Evolutionary conservation across 1,284 basidiomycete genomes (phyloP), one percentile per base, ranked within the genome.

Genomic region (Cystobasidium pallidum): DNA sequence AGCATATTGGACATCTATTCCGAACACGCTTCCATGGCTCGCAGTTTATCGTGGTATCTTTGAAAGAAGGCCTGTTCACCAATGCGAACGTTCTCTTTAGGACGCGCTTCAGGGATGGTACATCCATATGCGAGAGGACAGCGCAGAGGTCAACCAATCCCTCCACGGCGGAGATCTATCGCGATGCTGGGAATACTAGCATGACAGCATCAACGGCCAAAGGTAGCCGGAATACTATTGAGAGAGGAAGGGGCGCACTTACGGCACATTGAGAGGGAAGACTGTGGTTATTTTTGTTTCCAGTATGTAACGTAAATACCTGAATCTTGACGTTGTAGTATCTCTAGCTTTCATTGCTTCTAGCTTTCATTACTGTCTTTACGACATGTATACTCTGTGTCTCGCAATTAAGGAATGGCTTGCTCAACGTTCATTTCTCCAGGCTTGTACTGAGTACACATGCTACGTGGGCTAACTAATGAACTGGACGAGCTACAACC

Each of bases 31-130:
- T 99, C 86, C 92, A 92, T 81, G 95, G 95, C 57, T 91, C 90
- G 21, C 95, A 98, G 81, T 98, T 99, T 82, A 97, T 98, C 79
- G 96, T 99, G 61, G 95, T 99, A 66, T 93, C 90, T 47, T 85
- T 99, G 73, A 99, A 99, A 82, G 96, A 99, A 79, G 95, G 95
- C 2, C 84, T 96, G 66, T 99, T 99, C 83, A 94, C 92, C 13
- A 98, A 99, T 78, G 96, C 95, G 30, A 99, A 98, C 78, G 94
- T 76, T 21, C 84, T 99, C 59, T 99, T 98, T 86, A 86, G 89
- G 58, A 92, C 95, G 10, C 78, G 81, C 13, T 83, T 83, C 76
- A 77, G 82, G 59, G 82, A 83, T 72, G 82, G 81, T 8, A 81
- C 79, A 7, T 62, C 72, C 6, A 45, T 72, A 30, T 71, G 68